phyloP scores from a whole-genome alignment of 306 rosid species.

The Sophora flavescens region DNA sequence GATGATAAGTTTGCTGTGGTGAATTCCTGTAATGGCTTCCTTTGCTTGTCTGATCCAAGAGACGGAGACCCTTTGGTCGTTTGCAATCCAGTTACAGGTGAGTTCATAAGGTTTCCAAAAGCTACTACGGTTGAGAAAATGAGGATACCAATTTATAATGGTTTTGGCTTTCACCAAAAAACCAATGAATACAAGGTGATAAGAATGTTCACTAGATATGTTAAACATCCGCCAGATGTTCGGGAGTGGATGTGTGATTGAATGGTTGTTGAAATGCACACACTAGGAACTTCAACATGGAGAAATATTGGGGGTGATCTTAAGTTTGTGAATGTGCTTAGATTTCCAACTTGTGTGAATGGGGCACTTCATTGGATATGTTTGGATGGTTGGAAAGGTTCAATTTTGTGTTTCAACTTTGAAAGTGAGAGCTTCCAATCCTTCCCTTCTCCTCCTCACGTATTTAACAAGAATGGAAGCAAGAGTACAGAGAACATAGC shows the following conservation, averaged over 20 bases:
- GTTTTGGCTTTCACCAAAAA: slow-evolving; percentile 30
- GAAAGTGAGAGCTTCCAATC: slow-evolving; percentile 38
- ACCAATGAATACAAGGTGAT: slow-evolving; percentile 34
- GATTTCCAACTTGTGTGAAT: slow-evolving; percentile 5
- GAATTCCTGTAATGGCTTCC: slow-evolving; percentile 45
- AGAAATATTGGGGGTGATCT: neutral
- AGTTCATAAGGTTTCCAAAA: slow-evolving; percentile 39
- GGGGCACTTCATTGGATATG: slow-evolving; percentile 43
- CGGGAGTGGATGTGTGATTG: neutral
- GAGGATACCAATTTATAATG: neutral
- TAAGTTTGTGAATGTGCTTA: neutral
- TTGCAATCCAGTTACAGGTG: slow-evolving; percentile 48
- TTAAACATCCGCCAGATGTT: neutral
- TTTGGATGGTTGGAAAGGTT: accelerated
- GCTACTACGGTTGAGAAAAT: neutral
- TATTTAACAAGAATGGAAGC: neutral
- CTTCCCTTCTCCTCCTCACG: slow-evolving; percentile 22
- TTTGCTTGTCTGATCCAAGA: slow-evolving; percentile 36
- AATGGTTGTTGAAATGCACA: slow-evolving; percentile 20
- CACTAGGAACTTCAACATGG: slow-evolving; percentile 25
- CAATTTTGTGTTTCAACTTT: slow-evolving; percentile 22
- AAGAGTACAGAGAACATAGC: neutral
- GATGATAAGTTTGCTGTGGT: slow-evolving; percentile 13
- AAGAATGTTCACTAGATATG: neutral
- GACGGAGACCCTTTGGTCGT: slow-evolving; percentile 10